These are phyloP conservation scores for Skeletonema marinoi DNA, from an alignment of 108 stramenopile genomes.

Conservation along the genomic window DNA sequence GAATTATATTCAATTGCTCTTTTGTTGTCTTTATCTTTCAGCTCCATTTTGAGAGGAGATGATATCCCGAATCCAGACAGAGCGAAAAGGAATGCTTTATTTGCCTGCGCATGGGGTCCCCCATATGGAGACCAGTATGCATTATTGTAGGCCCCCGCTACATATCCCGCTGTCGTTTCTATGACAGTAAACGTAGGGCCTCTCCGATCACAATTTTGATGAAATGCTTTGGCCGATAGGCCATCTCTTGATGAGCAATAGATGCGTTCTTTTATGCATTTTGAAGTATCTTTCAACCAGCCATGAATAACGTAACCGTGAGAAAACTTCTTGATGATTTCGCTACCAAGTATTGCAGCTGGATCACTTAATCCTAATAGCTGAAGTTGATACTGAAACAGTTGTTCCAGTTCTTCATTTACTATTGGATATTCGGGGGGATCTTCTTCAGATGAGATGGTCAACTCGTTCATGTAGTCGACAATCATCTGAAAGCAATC, in stretches of 20 bases:
- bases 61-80: background rate
- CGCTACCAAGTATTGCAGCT: background rate
- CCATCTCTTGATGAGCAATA: constrained; percentile 27
- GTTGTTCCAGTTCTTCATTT: constrained; percentile 5
- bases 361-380: constrained; percentile 10
- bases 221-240: background rate
- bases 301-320: background rate
- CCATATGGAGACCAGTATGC: too few species aligned
- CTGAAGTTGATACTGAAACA: too few species aligned
- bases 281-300: constrained; percentile 7
- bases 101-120: too few species aligned
- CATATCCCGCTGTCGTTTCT: background rate
- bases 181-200: constrained; percentile 10
- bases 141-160: constrained; percentile 16
- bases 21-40: too few species aligned
- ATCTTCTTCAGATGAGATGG: constrained; percentile 7
- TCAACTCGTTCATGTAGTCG: constrained; percentile 13
- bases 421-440: background rate
- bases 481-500: constrained; percentile 13
- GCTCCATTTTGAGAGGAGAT: constrained; percentile 12
- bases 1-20: too few species aligned
- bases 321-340: background rate
- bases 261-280: background rate
- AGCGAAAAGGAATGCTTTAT: constrained; percentile 26
- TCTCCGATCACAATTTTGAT: constrained; percentile 12